Conservation (phyloP, 2,329 filamentous ascomycete genomes). For the Chaetomiaceae sp. region DNA sequence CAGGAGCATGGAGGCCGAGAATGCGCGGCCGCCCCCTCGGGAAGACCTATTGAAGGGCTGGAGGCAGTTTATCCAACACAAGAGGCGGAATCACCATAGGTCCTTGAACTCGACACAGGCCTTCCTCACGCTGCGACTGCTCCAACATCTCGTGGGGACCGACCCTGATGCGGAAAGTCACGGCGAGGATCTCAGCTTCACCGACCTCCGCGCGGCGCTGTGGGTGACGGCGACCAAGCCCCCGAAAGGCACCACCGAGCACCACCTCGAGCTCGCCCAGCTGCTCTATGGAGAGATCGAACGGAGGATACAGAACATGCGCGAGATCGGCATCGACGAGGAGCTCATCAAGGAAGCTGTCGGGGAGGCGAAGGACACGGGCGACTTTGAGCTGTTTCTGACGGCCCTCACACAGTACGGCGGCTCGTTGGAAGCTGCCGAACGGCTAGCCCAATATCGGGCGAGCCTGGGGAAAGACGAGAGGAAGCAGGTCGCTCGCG, state of each 20-base stretch:
- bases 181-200: conserved; percentile 35
- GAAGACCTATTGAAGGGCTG: conserved; percentile 64
- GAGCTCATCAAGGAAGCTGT: conserved; percentile 24
- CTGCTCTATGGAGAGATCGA: conserved; percentile 39
- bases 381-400: conserved; percentile 43
- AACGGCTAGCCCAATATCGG: conserved; percentile 39
- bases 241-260: conserved; percentile 38
- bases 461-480: conserved; percentile 8
- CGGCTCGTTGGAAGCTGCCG: conserved; percentile 49
- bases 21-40: conserved; percentile 59
- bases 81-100: conserved; percentile 41
- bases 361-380: conserved; percentile 16
- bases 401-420: conserved; percentile 51
- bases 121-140: conserved; percentile 48
- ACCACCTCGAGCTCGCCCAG: conserved; percentile 47
- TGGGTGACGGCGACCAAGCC: conserved; percentile 38
- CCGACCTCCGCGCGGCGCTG: conserved; percentile 44
- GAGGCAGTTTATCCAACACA: conserved; percentile 56
- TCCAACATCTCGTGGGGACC: conserved; percentile 55
- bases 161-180: conserved; percentile 43
- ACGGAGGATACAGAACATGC: conserved; percentile 21
- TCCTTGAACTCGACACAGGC: conserved; percentile 64
- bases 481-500: conserved; percentile 12
- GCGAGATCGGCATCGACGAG: conserved; percentile 17
- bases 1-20: conserved; percentile 57